These are phyloP conservation scores for Omphalea diandra DNA, from an alignment of 441 rosid genomes.

Conservation along the genomic window DNA sequence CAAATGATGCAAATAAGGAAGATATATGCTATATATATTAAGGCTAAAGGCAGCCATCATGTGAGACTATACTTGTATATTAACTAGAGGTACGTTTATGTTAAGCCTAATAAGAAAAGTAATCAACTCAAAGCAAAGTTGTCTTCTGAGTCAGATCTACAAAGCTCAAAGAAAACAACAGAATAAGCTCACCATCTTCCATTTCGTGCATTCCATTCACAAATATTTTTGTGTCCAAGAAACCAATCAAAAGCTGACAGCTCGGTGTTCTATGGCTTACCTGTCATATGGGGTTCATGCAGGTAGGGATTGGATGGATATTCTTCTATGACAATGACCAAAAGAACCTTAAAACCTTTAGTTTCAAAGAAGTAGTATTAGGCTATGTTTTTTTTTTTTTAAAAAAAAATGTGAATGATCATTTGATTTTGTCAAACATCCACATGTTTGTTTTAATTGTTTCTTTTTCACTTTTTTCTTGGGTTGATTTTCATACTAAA, in stretches of 20 bases:
- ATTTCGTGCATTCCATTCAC: conserved; percentile 35
- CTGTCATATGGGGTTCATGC: conserved; percentile 35
- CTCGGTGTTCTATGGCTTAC: conserved; percentile 36
- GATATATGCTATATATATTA: conserved; percentile 28
- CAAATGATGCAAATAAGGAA: conserved; percentile 41
- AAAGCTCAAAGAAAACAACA: conserved; percentile 31
- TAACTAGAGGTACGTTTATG: neutral
- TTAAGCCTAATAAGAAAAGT: conserved; percentile 23
- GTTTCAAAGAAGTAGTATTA: conserved; percentile 10
- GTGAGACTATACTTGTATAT: conserved; percentile 25
- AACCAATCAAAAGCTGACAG: conserved; percentile 43
- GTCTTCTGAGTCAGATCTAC: conserved; percentile 52
- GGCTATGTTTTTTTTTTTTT: neutral
- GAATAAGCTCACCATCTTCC: conserved; percentile 33
- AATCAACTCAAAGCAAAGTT: conserved; percentile 25
- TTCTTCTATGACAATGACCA: conserved; percentile 27
- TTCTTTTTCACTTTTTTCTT: conserved; percentile 21
- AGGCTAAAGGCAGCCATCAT: conserved; percentile 27
- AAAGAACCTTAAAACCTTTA: conserved; percentile 22
- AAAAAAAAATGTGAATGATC: conserved; percentile 21
- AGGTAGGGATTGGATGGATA: conserved; percentile 17
- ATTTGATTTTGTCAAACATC: conserved; percentile 39
- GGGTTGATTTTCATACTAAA: neutral
- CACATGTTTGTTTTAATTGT: conserved; percentile 33
- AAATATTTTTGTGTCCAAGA: conserved; percentile 1